phyloP scores from a whole-genome alignment of 2,329 filamentous ascomycete genomes.

The Botrytis porri region DNA sequence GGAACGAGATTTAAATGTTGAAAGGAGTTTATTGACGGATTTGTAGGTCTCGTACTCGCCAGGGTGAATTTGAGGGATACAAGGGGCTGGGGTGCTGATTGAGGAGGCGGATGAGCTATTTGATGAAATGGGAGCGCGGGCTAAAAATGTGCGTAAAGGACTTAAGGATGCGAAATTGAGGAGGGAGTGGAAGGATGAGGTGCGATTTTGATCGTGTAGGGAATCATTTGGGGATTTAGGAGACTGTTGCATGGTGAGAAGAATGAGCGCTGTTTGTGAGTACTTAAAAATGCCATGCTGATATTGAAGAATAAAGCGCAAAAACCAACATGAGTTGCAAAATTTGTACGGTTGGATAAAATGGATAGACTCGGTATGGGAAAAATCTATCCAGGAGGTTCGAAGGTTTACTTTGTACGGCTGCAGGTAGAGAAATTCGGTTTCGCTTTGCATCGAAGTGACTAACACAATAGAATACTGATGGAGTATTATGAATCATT shows the following conservation, averaged over 20 bases:
- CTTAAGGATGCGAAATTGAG: background rate
- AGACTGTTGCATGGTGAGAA: background rate
- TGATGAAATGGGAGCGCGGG: background rate
- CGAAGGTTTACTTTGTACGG: background rate
- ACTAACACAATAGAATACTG: background rate
- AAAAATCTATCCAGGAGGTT: background rate
- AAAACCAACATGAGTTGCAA: background rate
- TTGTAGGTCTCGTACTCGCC: slow-evolving; percentile 5
- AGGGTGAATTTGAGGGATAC: slow-evolving; percentile 2
- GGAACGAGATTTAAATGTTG: slow-evolving; percentile 5
- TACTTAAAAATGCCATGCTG: background rate
- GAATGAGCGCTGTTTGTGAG: background rate
- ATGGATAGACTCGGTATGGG: background rate
- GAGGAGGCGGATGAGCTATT: background rate
- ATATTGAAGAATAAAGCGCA: background rate
- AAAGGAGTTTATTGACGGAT: background rate
- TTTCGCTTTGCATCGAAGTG: background rate
- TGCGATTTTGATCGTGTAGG: background rate
- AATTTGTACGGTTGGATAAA: background rate
- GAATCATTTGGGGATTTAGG: background rate
- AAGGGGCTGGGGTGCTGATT: background rate
- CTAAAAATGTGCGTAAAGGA: background rate
- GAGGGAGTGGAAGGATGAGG: slow-evolving; percentile 3
- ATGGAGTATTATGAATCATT: background rate
- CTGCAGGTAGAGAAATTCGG: too few species aligned